These are phyloP conservation scores for Microascus cirrosus DNA, from an alignment of 2,329 filamentous ascomycete genomes.

Conservation along the genomic window DNA sequence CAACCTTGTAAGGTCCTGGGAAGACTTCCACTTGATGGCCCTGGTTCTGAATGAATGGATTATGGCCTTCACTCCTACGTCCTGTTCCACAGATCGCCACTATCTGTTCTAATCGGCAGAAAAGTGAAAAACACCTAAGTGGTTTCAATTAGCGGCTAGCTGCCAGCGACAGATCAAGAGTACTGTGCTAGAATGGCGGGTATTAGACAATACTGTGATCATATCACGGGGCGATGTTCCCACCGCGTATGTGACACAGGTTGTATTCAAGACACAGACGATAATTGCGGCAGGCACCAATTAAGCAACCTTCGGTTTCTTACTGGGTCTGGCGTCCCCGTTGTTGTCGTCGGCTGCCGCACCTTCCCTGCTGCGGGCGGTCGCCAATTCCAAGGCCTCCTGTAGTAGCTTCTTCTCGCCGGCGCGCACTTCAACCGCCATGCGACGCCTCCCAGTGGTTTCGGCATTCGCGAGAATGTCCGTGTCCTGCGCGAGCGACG, in stretches of 20 bases:
- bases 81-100: too few species aligned
- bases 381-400: slow-evolving; percentile 31
- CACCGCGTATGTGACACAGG: not conserved
- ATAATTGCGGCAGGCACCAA: not conserved
- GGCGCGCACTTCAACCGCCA: slow-evolving; percentile 57
- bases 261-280: not conserved
- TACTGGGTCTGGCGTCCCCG: slow-evolving; percentile 15
- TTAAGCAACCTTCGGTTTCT: slow-evolving; percentile 16
- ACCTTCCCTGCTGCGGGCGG: slow-evolving; percentile 11
- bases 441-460: slow-evolving; percentile 27
- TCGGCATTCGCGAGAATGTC: slow-evolving; percentile 20
- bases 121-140: too few species aligned
- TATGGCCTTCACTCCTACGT: too few species aligned
- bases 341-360: slow-evolving; percentile 15
- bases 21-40: too few species aligned
- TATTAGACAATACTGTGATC: too few species aligned
- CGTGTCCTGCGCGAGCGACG: slow-evolving; percentile 25
- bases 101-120: too few species aligned
- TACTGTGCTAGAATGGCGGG: too few species aligned
- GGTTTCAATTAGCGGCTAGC: too few species aligned
- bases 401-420: slow-evolving; percentile 61
- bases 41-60: too few species aligned
- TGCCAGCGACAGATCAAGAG: too few species aligned
- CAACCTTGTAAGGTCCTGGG: too few species aligned
- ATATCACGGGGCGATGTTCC: too few species aligned